A percentile compares a stretch with the other conserved stretches of the same genome.
Conservation (phyloP, 2,329 filamentous ascomycete species). For the Aspergillus sp. region DNA sequence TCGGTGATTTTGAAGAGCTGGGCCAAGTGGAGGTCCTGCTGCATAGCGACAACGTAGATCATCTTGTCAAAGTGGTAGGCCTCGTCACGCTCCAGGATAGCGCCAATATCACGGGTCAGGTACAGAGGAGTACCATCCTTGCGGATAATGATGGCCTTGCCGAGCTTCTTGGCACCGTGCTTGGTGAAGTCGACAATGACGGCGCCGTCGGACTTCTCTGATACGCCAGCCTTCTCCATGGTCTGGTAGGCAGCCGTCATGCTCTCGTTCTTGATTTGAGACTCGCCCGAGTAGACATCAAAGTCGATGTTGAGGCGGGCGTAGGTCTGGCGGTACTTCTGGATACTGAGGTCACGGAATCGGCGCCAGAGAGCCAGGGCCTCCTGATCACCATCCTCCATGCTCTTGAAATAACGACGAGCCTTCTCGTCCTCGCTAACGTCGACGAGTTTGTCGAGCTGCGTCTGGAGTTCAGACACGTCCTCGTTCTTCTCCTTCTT, state of each 20-base stretch:
- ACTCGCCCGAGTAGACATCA: conserved; percentile 68
- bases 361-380: conserved; percentile 61
- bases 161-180: conserved; percentile 65
- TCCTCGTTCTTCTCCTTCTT: conserved; percentile 50
- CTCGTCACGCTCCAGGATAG: conserved; percentile 61
- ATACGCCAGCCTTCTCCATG: conserved; percentile 59
- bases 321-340: conserved; percentile 64
- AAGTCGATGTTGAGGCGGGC: conserved; percentile 63
- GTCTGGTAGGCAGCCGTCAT: conserved; percentile 59
- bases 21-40: conserved; percentile 63
- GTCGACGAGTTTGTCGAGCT: conserved; percentile 49
- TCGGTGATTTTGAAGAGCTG: conserved; percentile 65
- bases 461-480: conserved; percentile 46
- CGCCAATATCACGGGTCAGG: conserved; percentile 67
- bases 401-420: conserved; percentile 64
- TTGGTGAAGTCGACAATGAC: conserved; percentile 68
- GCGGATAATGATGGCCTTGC: conserved; percentile 64
- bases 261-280: conserved; percentile 61
- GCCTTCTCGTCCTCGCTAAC: conserved; percentile 60
- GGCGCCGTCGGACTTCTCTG: conserved; percentile 64
- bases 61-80: conserved; percentile 64
- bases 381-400: conserved; percentile 60
- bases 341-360: conserved; percentile 63
- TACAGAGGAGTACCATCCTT: conserved; percentile 67
- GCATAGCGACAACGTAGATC: conserved; percentile 64